A percentile compares a stretch with the other conserved stretches of the same genome.
Evolutionary conservation across 495 filamentous ascomycete genomes (phyloP).

Genomic region (Opeltia flavorubescens): DNA sequence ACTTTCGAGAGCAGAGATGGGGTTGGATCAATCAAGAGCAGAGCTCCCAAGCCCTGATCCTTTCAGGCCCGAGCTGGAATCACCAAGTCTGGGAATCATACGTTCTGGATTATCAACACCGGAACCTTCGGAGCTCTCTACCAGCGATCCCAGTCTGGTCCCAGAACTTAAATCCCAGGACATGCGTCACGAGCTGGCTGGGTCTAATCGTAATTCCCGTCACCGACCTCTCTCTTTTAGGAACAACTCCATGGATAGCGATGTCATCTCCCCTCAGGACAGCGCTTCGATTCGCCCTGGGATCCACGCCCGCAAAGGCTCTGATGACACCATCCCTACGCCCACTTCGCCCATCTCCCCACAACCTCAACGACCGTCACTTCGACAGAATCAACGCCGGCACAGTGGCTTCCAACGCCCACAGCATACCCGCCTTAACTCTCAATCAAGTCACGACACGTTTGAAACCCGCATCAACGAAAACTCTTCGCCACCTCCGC

Average conservation of each 20-base stretch:
- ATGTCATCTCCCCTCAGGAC: not conserved
- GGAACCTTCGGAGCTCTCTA: conserved; percentile 2
- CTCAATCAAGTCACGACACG: not conserved
- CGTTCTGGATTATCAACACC: conserved; percentile 4
- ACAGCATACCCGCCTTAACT: not conserved
- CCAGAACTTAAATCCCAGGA: not conserved
- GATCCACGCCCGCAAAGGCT: not conserved
- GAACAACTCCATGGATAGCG: not conserved
- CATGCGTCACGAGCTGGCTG: not conserved
- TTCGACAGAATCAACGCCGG: not conserved
- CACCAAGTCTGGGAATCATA: not conserved
- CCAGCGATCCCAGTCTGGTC: not conserved
- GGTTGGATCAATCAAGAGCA: not conserved
- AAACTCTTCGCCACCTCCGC: not conserved
- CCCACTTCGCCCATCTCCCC: not conserved
- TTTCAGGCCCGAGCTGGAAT: not conserved
- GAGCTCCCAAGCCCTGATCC: conserved; percentile 4
- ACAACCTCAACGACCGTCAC: not conserved
- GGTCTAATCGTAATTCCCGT: not conserved
- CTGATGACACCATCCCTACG: not conserved
- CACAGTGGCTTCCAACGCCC: not conserved
- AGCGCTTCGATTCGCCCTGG: not conserved
- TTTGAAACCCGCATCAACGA: not conserved
- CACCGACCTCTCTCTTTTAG: not conserved
- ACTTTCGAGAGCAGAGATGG: not conserved